Base-by-base conservation (phyloP, 164 flowering plant genomes). In the Dillenia turbinata region DNA sequence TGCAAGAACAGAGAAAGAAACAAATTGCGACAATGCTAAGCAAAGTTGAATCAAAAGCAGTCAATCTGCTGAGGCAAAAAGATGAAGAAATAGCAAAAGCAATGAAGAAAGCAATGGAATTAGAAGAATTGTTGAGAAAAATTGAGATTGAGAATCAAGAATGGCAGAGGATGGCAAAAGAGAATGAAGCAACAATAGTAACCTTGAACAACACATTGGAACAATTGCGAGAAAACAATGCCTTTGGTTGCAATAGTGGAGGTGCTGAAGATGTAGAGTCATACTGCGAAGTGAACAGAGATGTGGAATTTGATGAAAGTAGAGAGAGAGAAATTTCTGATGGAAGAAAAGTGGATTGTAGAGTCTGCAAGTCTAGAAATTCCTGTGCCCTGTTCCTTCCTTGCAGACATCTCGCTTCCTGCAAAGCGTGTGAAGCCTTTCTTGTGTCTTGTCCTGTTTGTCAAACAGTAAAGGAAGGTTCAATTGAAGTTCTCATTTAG, bases 371-470 rank as follows among this genome's bases (percentile, higher is more conserved):
- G 44, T 63, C 67, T 66, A 49, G 76, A 54, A 56, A 46, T 0
- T 73, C 88, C 66, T 75, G 90, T 49, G 70, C 84, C 9, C 46
- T 90, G 57, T 64, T 90, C 53, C 78, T 90, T 17, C 97, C 97
- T 3, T 90, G 97, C 67, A 75, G 92, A 57, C 97, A 90, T 67
- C 83, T 90, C 12, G 83, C 85, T 61, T 70, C 78, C 6, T 90
- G 97, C 73, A 77, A 71, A 62, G 60, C 62, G 24, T 90, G 97
- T 60, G 90, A 81, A 19, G 67, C 75, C 43, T 65, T 74, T 46
- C 77, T 84, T 53, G 77, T 74, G 66, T 74, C 64, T 15, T 90
- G 97, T 66, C 97, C 97, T 7, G 81, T 87, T 24, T 90, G 97
- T 71, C 65, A 60, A 48, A 71, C 74, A 63, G 71, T 24, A 24